phyloP scores from a whole-genome alignment of 805 yeast genomes.

The Cyberlindnera meyerae region DNA sequence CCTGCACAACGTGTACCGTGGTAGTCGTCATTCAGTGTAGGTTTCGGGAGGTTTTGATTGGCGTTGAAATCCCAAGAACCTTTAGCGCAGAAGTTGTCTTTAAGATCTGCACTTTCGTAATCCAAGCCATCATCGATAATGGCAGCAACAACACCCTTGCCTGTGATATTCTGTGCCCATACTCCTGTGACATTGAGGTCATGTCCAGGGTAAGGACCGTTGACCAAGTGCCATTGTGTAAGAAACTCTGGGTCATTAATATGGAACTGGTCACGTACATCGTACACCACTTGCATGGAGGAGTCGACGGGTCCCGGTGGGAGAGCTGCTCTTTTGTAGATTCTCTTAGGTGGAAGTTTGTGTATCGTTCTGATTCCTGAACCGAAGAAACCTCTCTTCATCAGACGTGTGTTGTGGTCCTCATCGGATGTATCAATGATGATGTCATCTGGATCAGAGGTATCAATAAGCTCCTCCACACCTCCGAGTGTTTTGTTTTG shows the following conservation, averaged over 20 bases:
- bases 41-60: constrained; percentile 69
- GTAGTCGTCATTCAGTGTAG: constrained; percentile 73
- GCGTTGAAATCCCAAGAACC: constrained; percentile 96
- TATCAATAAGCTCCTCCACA: constrained; percentile 12
- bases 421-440: constrained; percentile 1
- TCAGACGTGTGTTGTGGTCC: constrained; percentile 2
- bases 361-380: constrained; percentile 45
- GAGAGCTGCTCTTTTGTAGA: constrained; percentile 58
- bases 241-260: constrained; percentile 82
- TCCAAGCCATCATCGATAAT: constrained; percentile 94
- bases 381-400: constrained; percentile 13
- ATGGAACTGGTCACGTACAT: constrained; percentile 46
- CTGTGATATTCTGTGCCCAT: constrained; percentile 80
- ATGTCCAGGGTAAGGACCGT: constrained; percentile 65
- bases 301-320: constrained; percentile 43
- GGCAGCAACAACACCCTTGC: constrained; percentile 78
- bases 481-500: constrained; percentile 30
- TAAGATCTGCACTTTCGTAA: constrained; percentile 68
- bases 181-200: constrained; percentile 84
- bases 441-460: constrained; percentile 4
- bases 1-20: constrained; percentile 99
- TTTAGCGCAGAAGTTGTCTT: constrained; percentile 57
- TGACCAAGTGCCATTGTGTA: constrained; percentile 90
- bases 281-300: constrained; percentile 39
- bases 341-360: constrained; percentile 45